These are phyloP conservation scores for Fusarium sp. DNA, from an alignment of 2,329 filamentous ascomycete genomes.

Conservation along the genomic window DNA sequence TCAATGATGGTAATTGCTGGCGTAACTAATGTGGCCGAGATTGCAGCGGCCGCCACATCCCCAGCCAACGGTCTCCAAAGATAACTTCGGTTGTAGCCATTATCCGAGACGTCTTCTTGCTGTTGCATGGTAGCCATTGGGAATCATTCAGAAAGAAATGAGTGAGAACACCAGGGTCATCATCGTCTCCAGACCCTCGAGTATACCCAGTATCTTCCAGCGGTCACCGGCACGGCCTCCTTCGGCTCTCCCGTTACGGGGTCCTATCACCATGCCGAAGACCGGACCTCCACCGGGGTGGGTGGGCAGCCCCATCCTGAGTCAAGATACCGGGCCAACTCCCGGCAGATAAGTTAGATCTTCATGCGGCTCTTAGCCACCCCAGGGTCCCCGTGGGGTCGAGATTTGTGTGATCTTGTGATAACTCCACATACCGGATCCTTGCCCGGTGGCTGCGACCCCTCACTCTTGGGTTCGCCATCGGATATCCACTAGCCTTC, in stretches of 20 bases:
- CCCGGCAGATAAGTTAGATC: constrained; percentile 17
- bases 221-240: not conserved
- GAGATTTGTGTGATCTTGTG: constrained; percentile 24
- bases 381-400: constrained; percentile 10
- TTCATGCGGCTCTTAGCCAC: constrained; percentile 10
- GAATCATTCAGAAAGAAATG: too few species aligned
- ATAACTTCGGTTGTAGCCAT: constrained; percentile 2
- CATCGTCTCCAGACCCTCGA: not conserved
- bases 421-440: constrained; percentile 21
- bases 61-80: constrained; percentile 38
- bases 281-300: not conserved
- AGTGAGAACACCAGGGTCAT: not conserved
- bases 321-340: constrained; percentile 24
- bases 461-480: constrained; percentile 24
- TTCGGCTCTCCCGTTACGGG: not conserved
- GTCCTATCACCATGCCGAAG: not conserved
- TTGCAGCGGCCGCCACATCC: constrained; percentile 38
- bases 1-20: constrained; percentile 47
- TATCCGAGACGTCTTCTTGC: constrained; percentile 17
- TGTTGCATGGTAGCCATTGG: constrained; percentile 26
- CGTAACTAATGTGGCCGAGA: constrained; percentile 47
- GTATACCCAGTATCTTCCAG: not conserved
- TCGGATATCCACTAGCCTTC: constrained; percentile 17
- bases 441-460: constrained; percentile 23
- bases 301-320: constrained; percentile 19